Evolutionary conservation across 768 basidiomycete species (phyloP), one percentile per base, ranked within the genome.

Genomic region (Kwoniella sp.): DNA sequence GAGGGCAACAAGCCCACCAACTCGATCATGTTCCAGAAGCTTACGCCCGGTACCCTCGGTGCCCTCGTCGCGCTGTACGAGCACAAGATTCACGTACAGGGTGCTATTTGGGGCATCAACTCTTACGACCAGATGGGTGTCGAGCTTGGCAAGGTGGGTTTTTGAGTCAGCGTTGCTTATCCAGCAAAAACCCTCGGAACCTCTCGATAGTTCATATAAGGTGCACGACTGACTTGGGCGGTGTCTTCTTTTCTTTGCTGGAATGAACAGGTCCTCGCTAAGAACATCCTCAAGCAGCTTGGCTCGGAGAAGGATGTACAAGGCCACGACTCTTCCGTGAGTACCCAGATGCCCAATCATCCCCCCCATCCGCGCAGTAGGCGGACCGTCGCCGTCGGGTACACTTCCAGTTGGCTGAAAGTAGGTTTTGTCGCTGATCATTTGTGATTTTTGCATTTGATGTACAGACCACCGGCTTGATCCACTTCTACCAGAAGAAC

Each of bases 81-180:
- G 82, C 96, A 99, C 85, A 99, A 99, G 85, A 96, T 99, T 78
- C 97, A 97, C 81, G 90, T 90, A 0, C 96, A 98, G 79, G 96
- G 96, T 77, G 89, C 90, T 49, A 84, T 98, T 63, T 98, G 93
- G 94, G 94, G 94, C 25, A 95, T 99, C 84, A 98, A 99, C 84
- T 93, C 92, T 2, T 98, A 92, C 79, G 94, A 98, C 80, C 96
- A 98, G 87, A 96, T 97, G 94, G 96, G 96, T 79, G 95, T 98
- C 69, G 95, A 98, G 81, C 88, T 98, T 58, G 94, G 94, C 61
- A 98, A 98, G 80, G 80, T 80, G 55, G 26, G 73, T 68, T 24
- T 47, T n/a, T n/a, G n/a, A 13, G 24, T 9, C 8, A 19, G 40
- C 40, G 40, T n/a, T n/a, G n/a, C n/a, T n/a, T n/a, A n/a, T n/a